Base-by-base conservation (phyloP, 2,329 filamentous ascomycete genomes). In the Aspergillus fijiensis region DNA sequence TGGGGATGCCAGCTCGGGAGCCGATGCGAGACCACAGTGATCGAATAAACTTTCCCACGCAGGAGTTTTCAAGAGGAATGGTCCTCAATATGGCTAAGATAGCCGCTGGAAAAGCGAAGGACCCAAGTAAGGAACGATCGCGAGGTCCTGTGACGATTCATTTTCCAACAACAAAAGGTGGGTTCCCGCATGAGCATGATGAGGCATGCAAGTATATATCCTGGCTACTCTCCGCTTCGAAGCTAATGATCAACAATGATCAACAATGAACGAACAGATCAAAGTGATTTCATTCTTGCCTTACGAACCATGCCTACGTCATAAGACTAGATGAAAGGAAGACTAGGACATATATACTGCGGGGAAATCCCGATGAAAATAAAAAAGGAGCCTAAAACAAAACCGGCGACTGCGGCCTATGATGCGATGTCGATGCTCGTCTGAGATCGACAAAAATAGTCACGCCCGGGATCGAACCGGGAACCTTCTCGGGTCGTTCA, bases 391-490 rank as follows among this genome's bases (percentile, higher is more conserved):
- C 4, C 12, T 35, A 10, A 35, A 16, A 10, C 2, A 12, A 16
- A 35, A 16, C 5, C n/a, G 9, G 9, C 3, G 9, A 45, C 0
- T 11, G 16, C 2, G 12, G 3, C 23, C 14, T 33, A 11, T 14
- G 9, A 29, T 9, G 27, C 27, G 7, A 23, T 23, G 4, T 23
- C 23, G 23, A 33, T 23, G 7, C 6, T 14, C 6, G 16, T 16
- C 5, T 45, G 39, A 48, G 49, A 52, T 39, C 2, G 49, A 59
- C 62, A 72, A 69, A 69, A 68, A 42, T 70, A 73, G 69, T 70
- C 68, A 68, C 68, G 71, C 72, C 70, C 71, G 70, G 72, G 73
- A 75, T 75, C 72, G 71, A 74, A 74, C 71, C 70, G 69, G 70
- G 72, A 73, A 72, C 72, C 71, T 67, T 73, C 72, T 73, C 71